Evolutionary conservation across 805 yeast species (phyloP).

Genomic region (Suhomyces vadensis): DNA sequence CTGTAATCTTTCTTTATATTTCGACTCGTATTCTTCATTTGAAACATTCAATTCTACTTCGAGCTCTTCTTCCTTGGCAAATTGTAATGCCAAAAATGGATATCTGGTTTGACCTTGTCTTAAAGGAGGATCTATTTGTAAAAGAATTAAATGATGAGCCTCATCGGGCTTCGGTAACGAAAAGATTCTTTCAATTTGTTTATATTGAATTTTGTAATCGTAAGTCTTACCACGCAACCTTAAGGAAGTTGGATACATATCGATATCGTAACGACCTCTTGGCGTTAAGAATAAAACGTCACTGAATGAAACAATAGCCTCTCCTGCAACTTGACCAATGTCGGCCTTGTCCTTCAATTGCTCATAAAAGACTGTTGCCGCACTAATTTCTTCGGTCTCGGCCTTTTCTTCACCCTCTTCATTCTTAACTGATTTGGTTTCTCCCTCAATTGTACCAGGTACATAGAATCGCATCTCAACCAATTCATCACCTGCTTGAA

Average conservation of each 20-base stretch:
- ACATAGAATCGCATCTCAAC: slow-evolving; percentile 93
- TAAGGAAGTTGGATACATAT: slow-evolving; percentile 83
- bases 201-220: slow-evolving; percentile 91
- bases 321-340: slow-evolving; percentile 92
- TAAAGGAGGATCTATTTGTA: slow-evolving; percentile 94
- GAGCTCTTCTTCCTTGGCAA: slow-evolving; percentile 84
- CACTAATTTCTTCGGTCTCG: slow-evolving; percentile 49
- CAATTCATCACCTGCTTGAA: slow-evolving; percentile 87
- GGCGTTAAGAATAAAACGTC: slow-evolving; percentile 94
- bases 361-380: slow-evolving; percentile 87
- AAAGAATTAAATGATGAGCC: slow-evolving; percentile 78
- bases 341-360: slow-evolving; percentile 90
- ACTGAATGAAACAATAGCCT: slow-evolving; percentile 88
- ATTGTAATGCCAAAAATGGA: slow-evolving; percentile 88
- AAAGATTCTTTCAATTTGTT: slow-evolving; percentile 86
- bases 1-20: slow-evolving; percentile 72
- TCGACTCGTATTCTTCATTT: slow-evolving; percentile 75
- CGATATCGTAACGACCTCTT: slow-evolving; percentile 97
- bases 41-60: slow-evolving; percentile 85
- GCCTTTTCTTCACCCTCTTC: slow-evolving; percentile 23
- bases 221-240: slow-evolving; percentile 96
- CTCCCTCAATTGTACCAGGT: slow-evolving; percentile 77
- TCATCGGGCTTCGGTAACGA: slow-evolving; percentile 95
- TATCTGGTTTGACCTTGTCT: slow-evolving; percentile 98
- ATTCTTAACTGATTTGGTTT: slow-evolving; percentile 30